A percentile compares a stretch with the other conserved stretches of the same genome.
phyloP scores from a whole-genome alignment of 1,139 yeast genomes.

The Fermentozyma sake region DNA sequence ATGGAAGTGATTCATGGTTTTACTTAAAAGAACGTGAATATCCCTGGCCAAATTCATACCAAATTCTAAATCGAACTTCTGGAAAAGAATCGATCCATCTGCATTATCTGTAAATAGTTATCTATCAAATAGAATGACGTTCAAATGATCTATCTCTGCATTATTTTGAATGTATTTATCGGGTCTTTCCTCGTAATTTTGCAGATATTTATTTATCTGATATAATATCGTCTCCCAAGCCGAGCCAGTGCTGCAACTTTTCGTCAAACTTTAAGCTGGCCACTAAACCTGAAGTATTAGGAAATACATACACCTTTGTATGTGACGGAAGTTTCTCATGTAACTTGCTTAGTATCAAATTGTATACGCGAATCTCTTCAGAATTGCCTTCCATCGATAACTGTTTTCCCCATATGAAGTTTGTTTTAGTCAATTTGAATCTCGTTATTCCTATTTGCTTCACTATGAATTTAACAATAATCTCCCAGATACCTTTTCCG shows the following conservation, averaged over 20 bases:
- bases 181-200: neutral
- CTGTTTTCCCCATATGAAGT: constrained; percentile 55
- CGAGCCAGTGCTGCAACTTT: constrained; percentile 49
- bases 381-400: constrained; percentile 6
- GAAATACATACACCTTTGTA: constrained; percentile 50
- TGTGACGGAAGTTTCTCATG: constrained; percentile 11
- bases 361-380: constrained; percentile 10
- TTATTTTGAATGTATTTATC: no score
- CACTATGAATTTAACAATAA: constrained; percentile 28
- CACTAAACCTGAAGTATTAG: constrained; percentile 77
- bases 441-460: constrained; percentile 13
- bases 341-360: constrained; percentile 14
- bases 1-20: constrained; percentile 25
- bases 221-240: constrained; percentile 19
- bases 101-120: no score
- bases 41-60: no score
- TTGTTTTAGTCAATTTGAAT: constrained; percentile 18
- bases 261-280: constrained; percentile 42
- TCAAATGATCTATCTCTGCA: no score
- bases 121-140: no score
- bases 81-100: neutral
- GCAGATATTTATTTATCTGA: neutral
- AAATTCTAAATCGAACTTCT: no score
- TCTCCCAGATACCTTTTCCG: constrained; percentile 81
- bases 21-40: no score